Evolutionary conservation across 345 rosid species (phyloP), one percentile per base, ranked within the genome.

Genomic region (Passiflora organensis): DNA sequence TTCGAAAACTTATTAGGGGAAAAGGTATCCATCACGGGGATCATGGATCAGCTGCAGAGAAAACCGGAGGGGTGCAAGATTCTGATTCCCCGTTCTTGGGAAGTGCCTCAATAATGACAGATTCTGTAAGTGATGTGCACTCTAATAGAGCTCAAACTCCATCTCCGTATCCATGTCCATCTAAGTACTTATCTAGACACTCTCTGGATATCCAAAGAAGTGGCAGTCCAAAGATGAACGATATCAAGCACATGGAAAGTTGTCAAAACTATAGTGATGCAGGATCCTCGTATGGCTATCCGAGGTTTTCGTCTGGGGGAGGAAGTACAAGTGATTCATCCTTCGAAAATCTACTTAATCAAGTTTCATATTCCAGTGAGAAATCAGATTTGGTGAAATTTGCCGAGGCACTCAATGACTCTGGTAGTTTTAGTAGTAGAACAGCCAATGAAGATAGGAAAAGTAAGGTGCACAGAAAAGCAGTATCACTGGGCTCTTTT

Each of bases 1-100:
- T 91, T 37, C 71, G 82, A 72, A 81, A 46, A 56, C 80, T 86
- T 36, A 48, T 88, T n/a, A 61, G 48, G 13, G 93, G 95, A 43
- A 88, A 88, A 67, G 91, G 85, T 23, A 28, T 8, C 38, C 71
- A 57, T n/a, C 60, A 65, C 23, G 72, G 55, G 1, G 78, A 60
- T 38, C 71, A 45, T 23, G 60, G 47, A 55, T 68, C 76, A 65
- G 59, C 66, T 20, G 43, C 16, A 0, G 68, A 73, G 15, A 80
- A 62, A 70, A 45, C 14, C 0, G 80, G 45, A 28, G 58, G 59
- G 10, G 49, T 52, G 0, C 89, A 82, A 68, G 69, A 50, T 13
- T 32, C 58, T 1, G 74, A 75, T 55, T 79, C 73, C 15, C 60
- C 64, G 0, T 39, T 28, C 5, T 59, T 64, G 46, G 55, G 83